Evolutionary conservation across 1,139 yeast genomes (phyloP).

Genomic region (Starmera stellimalicola): DNA sequence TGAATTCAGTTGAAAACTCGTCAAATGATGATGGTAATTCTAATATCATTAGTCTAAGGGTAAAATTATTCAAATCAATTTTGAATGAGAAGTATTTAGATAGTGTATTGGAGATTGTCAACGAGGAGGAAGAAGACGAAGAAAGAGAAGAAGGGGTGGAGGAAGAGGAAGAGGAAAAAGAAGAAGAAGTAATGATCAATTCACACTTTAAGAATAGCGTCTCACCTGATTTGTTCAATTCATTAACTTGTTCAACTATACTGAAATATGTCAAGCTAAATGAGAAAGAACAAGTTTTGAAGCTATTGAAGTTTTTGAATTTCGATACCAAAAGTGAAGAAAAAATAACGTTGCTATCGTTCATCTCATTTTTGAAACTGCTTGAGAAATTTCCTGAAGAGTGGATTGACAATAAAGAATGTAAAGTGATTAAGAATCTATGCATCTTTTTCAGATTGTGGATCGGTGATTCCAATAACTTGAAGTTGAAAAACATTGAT

Average conservation of each 20-base stretch:
- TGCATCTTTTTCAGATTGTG: constrained; percentile 17
- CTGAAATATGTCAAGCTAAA: constrained; percentile 13
- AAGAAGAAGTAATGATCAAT: constrained; percentile 3
- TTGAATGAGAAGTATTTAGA: constrained; percentile 17
- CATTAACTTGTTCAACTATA: constrained; percentile 15
- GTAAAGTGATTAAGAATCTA: constrained; percentile 10
- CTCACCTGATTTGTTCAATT: constrained; percentile 17
- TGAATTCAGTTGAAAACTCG: constrained; percentile 17
- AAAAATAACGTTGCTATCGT: constrained; percentile 16
- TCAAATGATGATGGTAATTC: constrained; percentile 17
- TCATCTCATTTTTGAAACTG: constrained; percentile 17
- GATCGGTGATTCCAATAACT: constrained; percentile 16
- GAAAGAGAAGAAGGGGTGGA: constrained; percentile 2
- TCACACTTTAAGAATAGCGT: constrained; percentile 11
- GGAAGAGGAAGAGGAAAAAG: background rate
- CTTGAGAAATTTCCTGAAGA: constrained; percentile 17
- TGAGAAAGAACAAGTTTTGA: constrained; percentile 9
- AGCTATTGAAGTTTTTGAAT: constrained; percentile 12
- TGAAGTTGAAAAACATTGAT: constrained; percentile 13
- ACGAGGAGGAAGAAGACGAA: constrained; percentile 7
- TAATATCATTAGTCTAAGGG: constrained; percentile 18
- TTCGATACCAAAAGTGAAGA: constrained; percentile 8
- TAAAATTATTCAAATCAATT: constrained; percentile 16
- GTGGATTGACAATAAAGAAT: constrained; percentile 14
- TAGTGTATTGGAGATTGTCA: constrained; percentile 11